Evolutionary conservation across 2,329 filamentous ascomycete genomes (phyloP), one percentile per base, ranked within the genome.

Genomic region (Paraphoma sp.): DNA sequence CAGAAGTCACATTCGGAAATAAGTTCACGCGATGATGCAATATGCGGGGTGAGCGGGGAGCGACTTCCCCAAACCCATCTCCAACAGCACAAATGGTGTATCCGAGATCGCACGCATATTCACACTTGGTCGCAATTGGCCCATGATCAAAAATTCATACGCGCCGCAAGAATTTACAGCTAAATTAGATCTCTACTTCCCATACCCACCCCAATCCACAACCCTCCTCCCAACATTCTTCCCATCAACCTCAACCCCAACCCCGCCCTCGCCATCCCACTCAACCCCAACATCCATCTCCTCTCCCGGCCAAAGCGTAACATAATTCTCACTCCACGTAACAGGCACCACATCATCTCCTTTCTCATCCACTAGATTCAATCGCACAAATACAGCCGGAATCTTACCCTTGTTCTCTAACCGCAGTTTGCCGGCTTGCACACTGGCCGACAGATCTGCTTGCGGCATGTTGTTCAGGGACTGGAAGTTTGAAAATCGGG

Each of bases 311-410:
- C 83, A 87, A 9, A 89, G 70, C 1, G 86, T 87, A 11, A 89
- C 75, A 57, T 88, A 89, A 57, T 89, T 89, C 59, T 88, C 86
- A 0, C 81, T 82, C 86, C 86, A 89, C 17, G 77, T 75, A 0
- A 86, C 79, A 0, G 85, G 84, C 4, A 80, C 60, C 0, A 87
- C 76, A 48, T 86, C 83, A 0, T 74, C 61, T 0, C 79, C 79
- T 0, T 69, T 56, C 2, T 51, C 58, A 57, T 85, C 79, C 0
- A 86, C 76, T 1, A 87, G 67, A 45, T 80, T 80, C 30, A 88
- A 51, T 1, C 81, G 76, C 8, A 89, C 62, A 58, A 89, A 89
- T 45, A 88, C 82, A 0, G 86, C 87, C 0, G 86, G 86, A 0
- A 83, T 69, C 0, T 73, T 52, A 0, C 83, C 82, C 42, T 73